Percentiles rank a stretch among this genome's conserved stretches.
Conservation (phyloP, 2,329 filamentous ascomycete genomes). For the Macroventuria anomochaeta region DNA sequence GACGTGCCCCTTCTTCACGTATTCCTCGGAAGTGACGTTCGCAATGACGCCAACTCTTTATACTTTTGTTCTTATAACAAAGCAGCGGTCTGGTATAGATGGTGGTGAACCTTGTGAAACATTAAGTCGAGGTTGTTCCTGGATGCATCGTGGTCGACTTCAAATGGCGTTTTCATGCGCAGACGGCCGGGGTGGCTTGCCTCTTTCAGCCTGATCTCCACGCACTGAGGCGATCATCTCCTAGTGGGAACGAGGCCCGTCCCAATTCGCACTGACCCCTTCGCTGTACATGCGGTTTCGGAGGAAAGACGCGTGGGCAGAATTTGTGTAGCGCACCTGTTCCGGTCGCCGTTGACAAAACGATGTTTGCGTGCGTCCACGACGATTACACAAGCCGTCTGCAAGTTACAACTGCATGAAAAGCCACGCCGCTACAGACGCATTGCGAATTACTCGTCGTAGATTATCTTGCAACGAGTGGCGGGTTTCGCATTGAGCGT, state of each 20-base stretch:
- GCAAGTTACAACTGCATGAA: conserved; percentile 5
- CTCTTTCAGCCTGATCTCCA: conserved; percentile 17
- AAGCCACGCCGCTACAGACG: conserved; percentile 4
- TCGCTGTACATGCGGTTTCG: conserved; percentile 20
- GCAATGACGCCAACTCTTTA: conserved; percentile 9
- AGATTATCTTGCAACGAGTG: conserved; percentile 13
- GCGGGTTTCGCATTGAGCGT: conserved; percentile 19
- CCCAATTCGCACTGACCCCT: conserved; percentile 19
- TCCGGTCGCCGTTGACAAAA: conserved; percentile 11
- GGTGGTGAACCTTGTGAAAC: conserved; percentile 18
- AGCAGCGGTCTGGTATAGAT: conserved; percentile 10
- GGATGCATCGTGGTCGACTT: conserved; percentile 4
- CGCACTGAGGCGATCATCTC: conserved; percentile 23
- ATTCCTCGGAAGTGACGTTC: background rate
- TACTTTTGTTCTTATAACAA: background rate
- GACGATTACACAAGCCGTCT: conserved; percentile 10
- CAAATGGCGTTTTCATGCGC: conserved; percentile 26
- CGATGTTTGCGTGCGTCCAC: conserved; percentile 13
- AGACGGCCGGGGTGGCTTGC: conserved; percentile 7
- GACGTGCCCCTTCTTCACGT: conserved; percentile 3
- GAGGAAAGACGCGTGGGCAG: conserved; percentile 11
- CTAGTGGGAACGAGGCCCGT: conserved; percentile 16
- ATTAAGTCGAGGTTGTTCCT: conserved; percentile 21
- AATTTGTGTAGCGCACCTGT: background rate
- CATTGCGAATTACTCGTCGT: conserved; percentile 13